Base-by-base conservation (phyloP, 257 asterid species). In the Vinca minor region DNA sequence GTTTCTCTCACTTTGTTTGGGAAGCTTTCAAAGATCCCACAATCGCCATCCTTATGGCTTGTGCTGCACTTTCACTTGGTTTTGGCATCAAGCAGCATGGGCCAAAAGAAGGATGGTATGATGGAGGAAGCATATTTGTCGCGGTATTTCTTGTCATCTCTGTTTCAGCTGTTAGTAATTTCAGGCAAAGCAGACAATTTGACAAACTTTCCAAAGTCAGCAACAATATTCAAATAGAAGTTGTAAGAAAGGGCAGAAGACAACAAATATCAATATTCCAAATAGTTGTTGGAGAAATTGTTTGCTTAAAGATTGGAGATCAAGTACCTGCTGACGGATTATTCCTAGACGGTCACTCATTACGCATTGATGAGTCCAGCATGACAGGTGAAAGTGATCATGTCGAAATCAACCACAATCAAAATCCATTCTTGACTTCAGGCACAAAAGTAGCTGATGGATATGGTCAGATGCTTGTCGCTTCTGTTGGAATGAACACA, bases 291-390 rank as follows among this genome's bases (percentile, higher is more conserved):
- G 86, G 86, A 62, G 86, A 81, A 36, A 31, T 81, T 21, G 76
- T 76, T 52, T 76, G 68, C 67, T 68, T 81, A 66, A 78, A 76
- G 66, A 79, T 74, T 42, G 86, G 86, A 5, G 86, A 78, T 55
- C 86, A 81, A 54, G 69, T 78, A 18, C 84, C 86, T 0, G 86
- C 82, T 6, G 86, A 81, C 39, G 84, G 84, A 28, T 29, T 81
- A 34, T 64, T 81, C 74, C 5, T 76, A 39, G 75, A 78, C 5
- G 84, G 86, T 28, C 73, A 79, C 23, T 73, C 79, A 0, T 59
- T 81, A 25, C 62, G 66, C 4, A 61, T 77, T n/a, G 85, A 80
- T 34, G 80, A 74, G 35, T 73, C 78, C 5, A 80, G 77, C 53
- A 80, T 74, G 79, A 73, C 82, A 13, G 80, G 85, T 0, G 80